Conservation (phyloP, 805 yeast genomes). For the Saccharomyces eubayanus region DNA sequence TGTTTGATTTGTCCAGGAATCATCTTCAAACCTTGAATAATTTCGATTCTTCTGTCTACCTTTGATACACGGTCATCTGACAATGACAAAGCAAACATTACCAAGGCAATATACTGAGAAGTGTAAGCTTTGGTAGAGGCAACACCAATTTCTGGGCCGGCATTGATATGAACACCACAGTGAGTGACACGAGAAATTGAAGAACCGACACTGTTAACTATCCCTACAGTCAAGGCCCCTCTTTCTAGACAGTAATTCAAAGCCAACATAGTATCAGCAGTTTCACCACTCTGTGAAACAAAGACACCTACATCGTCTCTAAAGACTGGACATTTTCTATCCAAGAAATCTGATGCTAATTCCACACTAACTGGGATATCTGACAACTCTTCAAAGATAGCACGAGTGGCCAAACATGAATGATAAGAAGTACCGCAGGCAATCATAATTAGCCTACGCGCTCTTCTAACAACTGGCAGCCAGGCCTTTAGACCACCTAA, state of each 20-base stretch:
- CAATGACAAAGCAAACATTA: conserved; percentile 91
- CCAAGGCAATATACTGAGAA: conserved; percentile 93
- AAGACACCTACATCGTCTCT: conserved; percentile 96
- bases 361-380: conserved; percentile 92
- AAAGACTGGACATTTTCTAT: conserved; percentile 92
- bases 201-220: conserved; percentile 96
- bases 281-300: conserved; percentile 98
- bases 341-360: conserved; percentile 89
- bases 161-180: conserved; percentile 98
- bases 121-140: conserved; percentile 99
- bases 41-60: conserved; percentile 67
- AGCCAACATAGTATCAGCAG: conserved; percentile 95
- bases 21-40: conserved; percentile 73
- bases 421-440: conserved; percentile 99
- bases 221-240: conserved; percentile 95
- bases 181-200: conserved; percentile 93
- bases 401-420: conserved; percentile 94
- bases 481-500: conserved; percentile 85
- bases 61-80: conserved; percentile 84
- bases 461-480: conserved; percentile 83
- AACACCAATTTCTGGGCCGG: conserved; percentile 99
- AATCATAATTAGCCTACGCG: conserved; percentile 93
- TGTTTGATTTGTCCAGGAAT: conserved; percentile 80
- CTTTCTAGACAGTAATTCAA: conserved; percentile 91
- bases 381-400: conserved; percentile 91